phyloP scores from a whole-genome alignment of 352 stramenopile genomes.

The Pythium pyrilobum region DNA sequence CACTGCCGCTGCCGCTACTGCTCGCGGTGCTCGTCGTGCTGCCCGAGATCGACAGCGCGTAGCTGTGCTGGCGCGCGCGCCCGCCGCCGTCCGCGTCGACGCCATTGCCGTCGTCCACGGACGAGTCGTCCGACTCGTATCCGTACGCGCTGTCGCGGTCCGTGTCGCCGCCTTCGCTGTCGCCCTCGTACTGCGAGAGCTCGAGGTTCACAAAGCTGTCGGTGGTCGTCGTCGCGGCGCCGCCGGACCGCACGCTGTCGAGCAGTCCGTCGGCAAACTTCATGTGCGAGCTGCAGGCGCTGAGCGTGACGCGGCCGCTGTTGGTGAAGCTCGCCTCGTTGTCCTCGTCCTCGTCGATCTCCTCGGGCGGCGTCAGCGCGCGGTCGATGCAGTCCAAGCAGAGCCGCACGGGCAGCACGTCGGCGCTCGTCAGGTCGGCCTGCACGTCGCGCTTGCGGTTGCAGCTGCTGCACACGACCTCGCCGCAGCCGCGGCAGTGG shows the following conservation, averaged over 20 bases:
- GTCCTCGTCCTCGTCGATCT: slow-evolving; percentile 24
- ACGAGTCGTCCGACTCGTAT: slow-evolving; percentile 20
- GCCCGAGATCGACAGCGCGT: background rate
- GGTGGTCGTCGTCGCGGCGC: background rate
- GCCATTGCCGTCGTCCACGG: background rate
- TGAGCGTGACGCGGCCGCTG: slow-evolving; percentile 8
- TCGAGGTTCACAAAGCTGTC: slow-evolving; percentile 30
- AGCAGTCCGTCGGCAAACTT: slow-evolving; percentile 8
- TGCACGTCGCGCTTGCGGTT: slow-evolving; percentile 55
- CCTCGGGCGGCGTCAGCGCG: slow-evolving; percentile 9
- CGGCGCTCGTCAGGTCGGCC: slow-evolving; percentile 12
- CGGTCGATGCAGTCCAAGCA: slow-evolving; percentile 83
- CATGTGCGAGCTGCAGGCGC: slow-evolving; percentile 22
- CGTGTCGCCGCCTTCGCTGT: slow-evolving; percentile 10
- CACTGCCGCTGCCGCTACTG: slow-evolving; percentile 6
- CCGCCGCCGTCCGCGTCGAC: background rate
- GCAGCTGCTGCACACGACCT: slow-evolving; percentile 75
- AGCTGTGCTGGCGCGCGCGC: background rate
- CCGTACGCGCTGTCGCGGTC: slow-evolving; percentile 20
- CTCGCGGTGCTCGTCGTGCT: slow-evolving; percentile 6
- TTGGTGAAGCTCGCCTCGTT: slow-evolving; percentile 6
- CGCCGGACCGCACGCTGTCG: slow-evolving; percentile 31
- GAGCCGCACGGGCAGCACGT: slow-evolving; percentile 45
- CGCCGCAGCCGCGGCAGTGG: slow-evolving; percentile 75
- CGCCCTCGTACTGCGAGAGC: slow-evolving; percentile 27